phyloP scores from a whole-genome alignment of 2,329 filamentous ascomycete species.

The Alternaria sp. region DNA sequence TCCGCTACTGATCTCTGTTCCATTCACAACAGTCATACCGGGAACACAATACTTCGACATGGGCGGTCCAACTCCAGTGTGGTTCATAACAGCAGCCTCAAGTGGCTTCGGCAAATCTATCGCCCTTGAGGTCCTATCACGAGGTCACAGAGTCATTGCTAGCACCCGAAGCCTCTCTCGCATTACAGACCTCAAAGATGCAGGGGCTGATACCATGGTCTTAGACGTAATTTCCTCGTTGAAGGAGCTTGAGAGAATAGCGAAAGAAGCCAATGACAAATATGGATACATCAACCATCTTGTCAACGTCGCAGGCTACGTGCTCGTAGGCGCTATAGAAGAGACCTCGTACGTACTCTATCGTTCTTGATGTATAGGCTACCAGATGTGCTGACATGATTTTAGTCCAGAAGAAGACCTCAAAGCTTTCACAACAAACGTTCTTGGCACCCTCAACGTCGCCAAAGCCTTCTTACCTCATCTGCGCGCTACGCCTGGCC shows the following conservation, averaged over 20 bases:
- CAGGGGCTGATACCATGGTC: conserved; percentile 48
- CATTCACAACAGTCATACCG: background rate
- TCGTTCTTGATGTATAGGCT: background rate
- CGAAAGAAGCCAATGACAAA: conserved; percentile 50
- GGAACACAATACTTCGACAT: background rate
- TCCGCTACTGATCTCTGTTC: background rate
- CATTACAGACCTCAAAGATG: conserved; percentile 46
- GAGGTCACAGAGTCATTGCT: conserved; percentile 61
- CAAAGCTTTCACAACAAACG: conserved; percentile 61
- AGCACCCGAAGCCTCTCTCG: conserved; percentile 54
- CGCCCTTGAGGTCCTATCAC: conserved; percentile 54
- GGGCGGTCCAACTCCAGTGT: conserved; percentile 41
- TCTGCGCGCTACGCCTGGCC: conserved; percentile 55
- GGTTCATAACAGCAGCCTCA: conserved; percentile 62
- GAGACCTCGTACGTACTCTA: conserved; percentile 52
- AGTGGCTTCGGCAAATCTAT: conserved; percentile 59
- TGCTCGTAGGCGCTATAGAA: conserved; percentile 57
- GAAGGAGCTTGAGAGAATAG: conserved; percentile 46
- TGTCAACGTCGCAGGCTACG: conserved; percentile 60
- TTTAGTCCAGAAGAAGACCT: conserved; percentile 53
- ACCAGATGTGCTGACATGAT: background rate
- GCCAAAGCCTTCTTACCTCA: conserved; percentile 59
- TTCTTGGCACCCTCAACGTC: conserved; percentile 62
- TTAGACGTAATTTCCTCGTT: conserved; percentile 56
- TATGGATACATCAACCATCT: conserved; percentile 57